Evolutionary conservation across 306 rosid species (phyloP), one percentile per base, ranked within the genome.

Genomic region (Lablab purpureus): DNA sequence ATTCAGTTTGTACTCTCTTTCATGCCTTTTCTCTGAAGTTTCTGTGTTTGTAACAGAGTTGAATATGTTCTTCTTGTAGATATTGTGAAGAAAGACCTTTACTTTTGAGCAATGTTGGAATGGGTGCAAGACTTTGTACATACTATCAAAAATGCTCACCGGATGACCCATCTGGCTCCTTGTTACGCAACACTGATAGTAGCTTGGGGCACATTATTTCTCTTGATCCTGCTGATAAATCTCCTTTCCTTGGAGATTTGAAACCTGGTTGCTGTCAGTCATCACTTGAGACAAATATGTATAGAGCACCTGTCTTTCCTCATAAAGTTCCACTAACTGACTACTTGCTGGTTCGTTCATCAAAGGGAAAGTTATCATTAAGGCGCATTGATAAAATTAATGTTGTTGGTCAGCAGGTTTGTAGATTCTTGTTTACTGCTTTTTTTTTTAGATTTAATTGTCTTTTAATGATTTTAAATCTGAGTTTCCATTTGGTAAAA

Each of bases 81-180:
- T 94, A 94, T 82, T 92, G 97, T 56, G 99, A 94, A 89, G 99
- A 94, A 88, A 89, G 99, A 76, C 99, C 99, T 82, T 87, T 94
- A 80, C 94, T 94, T 80, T 80, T 92, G 89, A 86, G 97, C 87
- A 94, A 91, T 85, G 88, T 81, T 77, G 99, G 99, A 73, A 92
- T 92, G 99, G 99, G 97, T 79, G 95, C 97, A 62, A 92, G 95
- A 81, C 91, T 94, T 21, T 94, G 99, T 84, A 92, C 95, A n/a
- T 94, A 94, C 81, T 92, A 92, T 83, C 95, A 91, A 83, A 94
- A 94, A 81, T 82, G 85, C 55, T 89, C 92, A 18, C 91, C 97
- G 1, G 99, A 94, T 76, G 97, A 92, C 86, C 97, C 86, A 81
- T 83, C 92, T 73, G 99, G 89, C 74, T 84, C 89, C 37, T 74